These are phyloP conservation scores for Trypanosoma cruzi DNA, from an alignment of 208 protist species.

Conservation along the genomic window DNA sequence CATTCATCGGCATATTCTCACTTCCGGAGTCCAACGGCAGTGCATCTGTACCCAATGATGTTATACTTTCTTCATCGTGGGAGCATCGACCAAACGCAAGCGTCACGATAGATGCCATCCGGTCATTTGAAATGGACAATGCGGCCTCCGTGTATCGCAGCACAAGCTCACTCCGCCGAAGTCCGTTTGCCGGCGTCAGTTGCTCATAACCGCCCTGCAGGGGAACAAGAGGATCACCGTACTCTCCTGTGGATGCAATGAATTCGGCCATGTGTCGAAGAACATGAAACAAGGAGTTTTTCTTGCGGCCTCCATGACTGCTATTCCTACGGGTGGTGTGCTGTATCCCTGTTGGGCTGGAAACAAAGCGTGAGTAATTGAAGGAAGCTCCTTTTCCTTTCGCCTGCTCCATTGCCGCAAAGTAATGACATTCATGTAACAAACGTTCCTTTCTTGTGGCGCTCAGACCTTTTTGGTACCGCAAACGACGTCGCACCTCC, in stretches of 20 bases:
- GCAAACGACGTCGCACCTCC: constrained; percentile 17
- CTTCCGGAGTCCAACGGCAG: too few relatives aligned
- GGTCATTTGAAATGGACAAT: constrained; percentile 16
- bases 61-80: too few relatives aligned
- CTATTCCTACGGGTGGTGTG: background rate
- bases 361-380: too few relatives aligned
- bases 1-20: too few relatives aligned
- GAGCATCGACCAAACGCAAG: constrained; percentile 8
- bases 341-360: background rate
- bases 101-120: background rate
- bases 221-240: background rate
- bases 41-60: too few relatives aligned
- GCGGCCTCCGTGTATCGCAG: constrained; percentile 13
- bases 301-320: background rate
- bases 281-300: constrained; percentile 1
- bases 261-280: constrained; percentile 24
- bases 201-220: constrained; percentile 5
- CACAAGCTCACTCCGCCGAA: constrained; percentile 14
- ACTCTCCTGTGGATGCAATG: constrained; percentile 26
- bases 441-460: constrained; percentile 21
- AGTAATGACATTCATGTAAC: constrained; percentile 18
- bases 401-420: constrained; percentile 9
- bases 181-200: constrained; percentile 3
- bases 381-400: too few relatives aligned
- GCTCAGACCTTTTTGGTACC: constrained; percentile 13